These are phyloP conservation scores for Protoeuglena noctilucae DNA, from an alignment of 139 green algal genomes.

Conservation along the genomic window DNA sequence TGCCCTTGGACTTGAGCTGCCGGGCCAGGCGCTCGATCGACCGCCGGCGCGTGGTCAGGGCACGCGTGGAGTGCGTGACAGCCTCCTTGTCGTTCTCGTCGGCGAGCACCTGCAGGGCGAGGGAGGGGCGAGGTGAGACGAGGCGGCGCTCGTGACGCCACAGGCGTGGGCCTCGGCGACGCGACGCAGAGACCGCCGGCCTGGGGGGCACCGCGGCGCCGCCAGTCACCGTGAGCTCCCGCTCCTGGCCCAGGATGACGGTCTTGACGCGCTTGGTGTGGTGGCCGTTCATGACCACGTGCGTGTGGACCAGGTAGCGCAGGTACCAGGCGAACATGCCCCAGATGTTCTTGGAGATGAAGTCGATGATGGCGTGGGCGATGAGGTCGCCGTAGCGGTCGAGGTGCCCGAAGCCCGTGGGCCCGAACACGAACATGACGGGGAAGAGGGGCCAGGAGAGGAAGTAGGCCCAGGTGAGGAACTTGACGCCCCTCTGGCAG, in stretches of 20 bases:
- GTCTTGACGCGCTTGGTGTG: not conserved
- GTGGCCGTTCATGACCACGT: not conserved
- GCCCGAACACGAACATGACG: conserved; percentile 28
- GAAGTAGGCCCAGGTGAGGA: conserved; percentile 30
- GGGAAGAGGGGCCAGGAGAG: conserved; percentile 29
- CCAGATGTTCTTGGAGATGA: conserved; percentile 40
- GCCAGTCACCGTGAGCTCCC: too few relatives aligned
- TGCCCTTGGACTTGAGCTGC: not conserved
- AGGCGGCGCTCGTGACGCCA: too few relatives aligned
- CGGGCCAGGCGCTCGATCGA: not conserved
- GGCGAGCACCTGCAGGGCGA: not conserved
- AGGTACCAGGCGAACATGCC: conserved; percentile 5
- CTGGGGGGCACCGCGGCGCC: too few relatives aligned
- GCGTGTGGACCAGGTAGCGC: not conserved
- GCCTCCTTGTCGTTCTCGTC: not conserved
- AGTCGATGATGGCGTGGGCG: conserved; percentile 21
- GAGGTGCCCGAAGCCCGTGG: conserved; percentile 8
- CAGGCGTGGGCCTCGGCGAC: too few relatives aligned
- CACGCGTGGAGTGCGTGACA: not conserved
- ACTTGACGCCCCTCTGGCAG: conserved; percentile 23
- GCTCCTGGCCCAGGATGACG: not conserved
- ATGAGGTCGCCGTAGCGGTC: conserved; percentile 13
- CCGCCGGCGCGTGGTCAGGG: not conserved
- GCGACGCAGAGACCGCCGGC: too few relatives aligned
- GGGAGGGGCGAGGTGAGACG: too few relatives aligned